Percentiles rank a stretch among this genome's conserved stretches.
Conservation (phyloP, 768 basidiomycete species). For the Boletus tylopilopsis region DNA sequence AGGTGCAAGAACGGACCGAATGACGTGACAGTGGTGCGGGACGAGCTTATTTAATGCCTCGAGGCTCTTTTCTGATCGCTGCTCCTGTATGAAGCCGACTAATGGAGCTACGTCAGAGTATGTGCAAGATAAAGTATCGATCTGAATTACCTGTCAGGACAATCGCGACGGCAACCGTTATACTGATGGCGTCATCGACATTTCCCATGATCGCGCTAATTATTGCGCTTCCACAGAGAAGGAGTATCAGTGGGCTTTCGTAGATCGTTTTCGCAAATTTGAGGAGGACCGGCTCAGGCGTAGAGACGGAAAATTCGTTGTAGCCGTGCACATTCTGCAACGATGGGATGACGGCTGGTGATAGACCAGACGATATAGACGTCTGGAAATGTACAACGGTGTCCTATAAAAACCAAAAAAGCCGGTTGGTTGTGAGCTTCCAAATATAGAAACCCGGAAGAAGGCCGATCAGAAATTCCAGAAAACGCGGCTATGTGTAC, state of each 20-base stretch:
- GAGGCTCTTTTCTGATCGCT: conserved; percentile 89
- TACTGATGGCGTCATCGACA: conserved; percentile 90
- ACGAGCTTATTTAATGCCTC: conserved; percentile 96
- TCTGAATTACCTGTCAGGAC: conserved; percentile 79
- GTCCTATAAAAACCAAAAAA: conserved; percentile 49
- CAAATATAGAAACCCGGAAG: neutral
- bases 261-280: conserved; percentile 96
- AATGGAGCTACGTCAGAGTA: neutral
- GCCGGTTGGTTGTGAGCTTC: conserved; percentile 1
- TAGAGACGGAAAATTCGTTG: conserved; percentile 88
- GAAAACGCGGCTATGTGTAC: conserved; percentile 9
- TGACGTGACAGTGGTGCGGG: conserved; percentile 92
- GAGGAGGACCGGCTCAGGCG: conserved; percentile 74
- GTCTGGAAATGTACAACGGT: conserved; percentile 71
- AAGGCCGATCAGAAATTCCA: neutral
- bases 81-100: conserved; percentile 96
- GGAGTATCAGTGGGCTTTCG: conserved; percentile 87
- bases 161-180: conserved; percentile 87
- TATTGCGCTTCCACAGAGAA: conserved; percentile 85
- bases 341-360: conserved; percentile 55
- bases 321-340: conserved; percentile 74
- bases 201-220: conserved; percentile 95
- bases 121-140: neutral
- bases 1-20: conserved; percentile 42
- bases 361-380: conserved; percentile 57